Base-by-base conservation (phyloP, 176 grass and related monocot genomes). In the Puya raimondii region DNA sequence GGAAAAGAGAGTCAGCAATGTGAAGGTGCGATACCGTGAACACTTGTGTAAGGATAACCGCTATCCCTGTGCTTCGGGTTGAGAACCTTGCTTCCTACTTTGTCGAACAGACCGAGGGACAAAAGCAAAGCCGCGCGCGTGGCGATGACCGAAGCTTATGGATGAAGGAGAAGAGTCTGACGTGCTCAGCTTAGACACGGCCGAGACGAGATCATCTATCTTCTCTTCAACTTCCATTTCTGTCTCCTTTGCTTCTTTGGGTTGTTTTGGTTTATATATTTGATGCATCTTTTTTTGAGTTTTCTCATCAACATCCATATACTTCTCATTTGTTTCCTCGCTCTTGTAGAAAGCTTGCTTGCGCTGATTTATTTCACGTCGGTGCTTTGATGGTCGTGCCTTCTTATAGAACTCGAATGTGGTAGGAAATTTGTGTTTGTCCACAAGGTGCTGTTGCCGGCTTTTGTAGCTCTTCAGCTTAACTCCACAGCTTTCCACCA, bases 341-440 rank as follows among this genome's bases (percentile, higher is more conserved):
- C 80, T 59, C 65, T 72, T 74, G 67, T 74, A 64, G 26, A 75
- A 65, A 47, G 66, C 56, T 66, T 85, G 82, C 70, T 77, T 76
- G 48, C 56, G 58, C 17, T 93, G 87, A 50, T 69, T 22, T 75
- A 86, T 99, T 12, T 99, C 84, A 23, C 95, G 86, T 16, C 88
- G 95, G 16, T 76, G 65, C 64, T 91, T 91, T 47, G 90, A 93
- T 50, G 70, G 64, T 4, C 68, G 85, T 47, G 80, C 75, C 71
- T 77, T 99, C 70, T 93, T 99, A 68, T 88, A 86, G 71, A 99
- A 99, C 76, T 99, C 87, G 48, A 99, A 99, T 25, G 85, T 81
- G 53, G 76, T 63, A 23, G 90, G 90, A 74, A 99, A 94, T 26
- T 87, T 84, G 70, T 99, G 95, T 80, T 88, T 99, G 72, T 91